Base-by-base conservation (phyloP, 2,329 filamentous ascomycete species). In the Botrytis deweyae region DNA sequence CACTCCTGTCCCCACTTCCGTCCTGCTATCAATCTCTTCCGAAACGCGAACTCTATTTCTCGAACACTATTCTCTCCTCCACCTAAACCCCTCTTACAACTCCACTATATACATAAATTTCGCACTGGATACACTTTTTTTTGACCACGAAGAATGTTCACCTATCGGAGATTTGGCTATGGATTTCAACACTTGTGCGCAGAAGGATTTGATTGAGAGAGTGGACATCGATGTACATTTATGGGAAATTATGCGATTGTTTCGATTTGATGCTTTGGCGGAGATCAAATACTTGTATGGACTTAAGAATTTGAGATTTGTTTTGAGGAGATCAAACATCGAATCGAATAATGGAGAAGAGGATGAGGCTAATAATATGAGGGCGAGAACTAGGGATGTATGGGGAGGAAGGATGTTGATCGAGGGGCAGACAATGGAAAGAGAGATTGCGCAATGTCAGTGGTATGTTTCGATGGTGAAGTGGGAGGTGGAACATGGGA, bases 91-190 rank as follows among this genome's bases (percentile, higher is more conserved):
- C 33, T 42, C 44, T 7, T 73, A 75, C 40, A n/a, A 49, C 20
- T 76, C 75, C 33, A 74, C 58, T 9, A 67, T 76, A 52, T 76
- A 75, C 62, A 63, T 76, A 20, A 58, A 75, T n/a, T 74, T 75
- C 52, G 38, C 72, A 33, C 55, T 63, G 42, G 75, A 76, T 18
- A 76, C 75, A 18, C 46, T 75, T 5, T 73, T 63, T 63, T 75
- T 76, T 29, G 64, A 75, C n/a, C 63, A 75, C 40, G 59, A 74
- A 52, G 74, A 76, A 38, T 76, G 75, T 55, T 73, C 70, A 22
- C 73, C 75, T 0, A 36, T 46, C 12, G 75, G 75, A 20, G 73
- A 76, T 67, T 58, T 76, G 20, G 59, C 61, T 20, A 38, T 20
- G 20, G 73, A 76, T 67, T 70, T 76, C 3, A 49, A 67, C 12